Evolutionary conservation across 192 early-diverging fungal genomes (phyloP), one percentile per base, ranked within the genome.

Genomic region (Linnemannia hyalina): DNA sequence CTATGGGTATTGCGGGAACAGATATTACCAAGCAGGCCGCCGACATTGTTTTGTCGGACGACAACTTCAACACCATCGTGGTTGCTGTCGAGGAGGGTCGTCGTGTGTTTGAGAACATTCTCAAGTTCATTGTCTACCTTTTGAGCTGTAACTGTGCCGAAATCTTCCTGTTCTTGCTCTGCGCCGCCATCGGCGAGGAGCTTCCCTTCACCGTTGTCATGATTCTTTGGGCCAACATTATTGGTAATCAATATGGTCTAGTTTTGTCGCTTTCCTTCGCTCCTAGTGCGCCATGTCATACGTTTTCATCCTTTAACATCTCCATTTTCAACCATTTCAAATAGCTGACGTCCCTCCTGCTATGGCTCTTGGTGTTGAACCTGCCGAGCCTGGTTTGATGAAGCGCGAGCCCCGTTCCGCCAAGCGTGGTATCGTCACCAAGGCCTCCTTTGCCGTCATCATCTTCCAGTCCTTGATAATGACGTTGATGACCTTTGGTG

Each of bases 11-110:
- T 75, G 93, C 94, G 32, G 98, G 98, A 57, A 98, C 98, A 0
- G 98, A 99, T 75, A 97, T 99, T 70, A 98, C 98, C 68, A 99
- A 98, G 89, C 97, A 99, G 87, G 98, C 98, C 11, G 98, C 98
- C 6, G 98, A 99, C 80, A 97, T 99, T 82, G 95, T 99, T 57
- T 88, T 99, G 6, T 92, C 95, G 18, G 94, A 99, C 88, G 98
- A 99, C 91, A 95, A 99, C 90, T 99, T 99, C 82, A 92, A 96
- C 55, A 98, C 96, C 15, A 99, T 99, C 82, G 96, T 99, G 5
- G 91, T 91, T n/a, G 98, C 97, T 16, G 95, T 99, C 26, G 92
- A 94, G 80, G 97, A 99, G 89, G 98, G 98, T 46, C 92, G 98
- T 32, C 94, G 94, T 55, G 97, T 99, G 20, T 99, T 98, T 91